These are phyloP conservation scores for Trichomonascaceae sp. DNA, from an alignment of 1,139 yeast genomes.

Conservation along the genomic window DNA sequence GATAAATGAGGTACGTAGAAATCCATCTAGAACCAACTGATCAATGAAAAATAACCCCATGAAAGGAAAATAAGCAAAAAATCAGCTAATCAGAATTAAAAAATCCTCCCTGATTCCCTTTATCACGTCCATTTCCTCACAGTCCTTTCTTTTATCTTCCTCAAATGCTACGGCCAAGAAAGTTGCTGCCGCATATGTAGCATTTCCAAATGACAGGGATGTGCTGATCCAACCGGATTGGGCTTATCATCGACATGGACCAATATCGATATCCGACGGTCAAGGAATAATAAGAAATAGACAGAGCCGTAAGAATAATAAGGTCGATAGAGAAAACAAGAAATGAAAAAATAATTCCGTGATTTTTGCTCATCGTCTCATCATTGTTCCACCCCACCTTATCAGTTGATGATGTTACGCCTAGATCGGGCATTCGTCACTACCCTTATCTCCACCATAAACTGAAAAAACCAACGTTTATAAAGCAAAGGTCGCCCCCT, in stretches of 20 bases:
- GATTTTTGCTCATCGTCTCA: background rate
- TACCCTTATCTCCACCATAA: background rate
- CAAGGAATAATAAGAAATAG: background rate
- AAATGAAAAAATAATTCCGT: background rate
- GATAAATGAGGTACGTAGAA: background rate
- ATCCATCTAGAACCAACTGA: background rate
- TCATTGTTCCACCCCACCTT: background rate
- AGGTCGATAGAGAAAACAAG: background rate
- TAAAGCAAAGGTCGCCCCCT: background rate
- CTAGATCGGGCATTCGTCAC: background rate
- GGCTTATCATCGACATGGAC: background rate
- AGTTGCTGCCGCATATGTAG: background rate
- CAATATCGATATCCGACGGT: background rate
- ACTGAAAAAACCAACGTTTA: background rate
- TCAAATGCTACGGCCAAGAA: background rate
- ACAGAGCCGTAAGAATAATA: background rate
- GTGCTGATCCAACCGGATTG: background rate
- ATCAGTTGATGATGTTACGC: background rate
- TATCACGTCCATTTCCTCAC: background rate
- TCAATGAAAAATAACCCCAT: background rate
- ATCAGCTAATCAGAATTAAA: too few relatives aligned
- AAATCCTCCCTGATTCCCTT: background rate
- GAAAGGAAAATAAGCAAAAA: background rate
- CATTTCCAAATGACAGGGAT: background rate
- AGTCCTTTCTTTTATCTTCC: background rate